Evolutionary conservation across 1,284 basidiomycete genomes (phyloP), one percentile per base, ranked within the genome.

Genomic region (Austroboletus novae-zelandiae): DNA sequence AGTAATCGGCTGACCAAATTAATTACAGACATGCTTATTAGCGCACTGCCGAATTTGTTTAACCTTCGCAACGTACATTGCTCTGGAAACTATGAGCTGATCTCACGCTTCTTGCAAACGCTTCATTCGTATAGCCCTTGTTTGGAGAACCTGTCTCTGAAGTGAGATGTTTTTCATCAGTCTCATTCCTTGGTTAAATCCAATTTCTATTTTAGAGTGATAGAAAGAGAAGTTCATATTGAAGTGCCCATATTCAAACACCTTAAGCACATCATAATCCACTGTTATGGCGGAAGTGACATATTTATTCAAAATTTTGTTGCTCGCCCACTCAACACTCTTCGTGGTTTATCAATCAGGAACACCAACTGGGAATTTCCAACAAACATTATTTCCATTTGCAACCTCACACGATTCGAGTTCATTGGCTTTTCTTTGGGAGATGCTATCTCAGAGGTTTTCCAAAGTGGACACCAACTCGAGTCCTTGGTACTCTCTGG

Each of bases 331-430:
- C 76, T 76, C 13, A 66, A 72, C 9, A 73, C 75, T 0, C 70
- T 87, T 29, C 80, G 79, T 20, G 78, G 76, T 8, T 61, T 87
- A 34, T 74, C 75, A n/a, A 67, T 87, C 50, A 74, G 77, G 52
- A 80, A 79, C 57, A 71, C 69, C 17, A 71, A 71, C 31, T 83
- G 80, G 77, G 66, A 70, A n/a, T 82, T 84, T 66, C 81, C 83
- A 6, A 62, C 74, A 0, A 71, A 77, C 9, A 66, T 70, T 30
- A 70, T 86, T 50, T 76, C 78, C 23, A 71, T 84, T 47, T 78
- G 81, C 30, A 81, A 86, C 62, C 75, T 88, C 35, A 84, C 83
- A 4, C 74, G 77, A 50, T 74, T 88, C 53, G 73, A 80, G 56
- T 84, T 87, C 61, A 71, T 74, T 7, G 81, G 82, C 4, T 73